Conservation (phyloP, 1,139 yeast genomes). For the Yamadazyma diospyri region DNA sequence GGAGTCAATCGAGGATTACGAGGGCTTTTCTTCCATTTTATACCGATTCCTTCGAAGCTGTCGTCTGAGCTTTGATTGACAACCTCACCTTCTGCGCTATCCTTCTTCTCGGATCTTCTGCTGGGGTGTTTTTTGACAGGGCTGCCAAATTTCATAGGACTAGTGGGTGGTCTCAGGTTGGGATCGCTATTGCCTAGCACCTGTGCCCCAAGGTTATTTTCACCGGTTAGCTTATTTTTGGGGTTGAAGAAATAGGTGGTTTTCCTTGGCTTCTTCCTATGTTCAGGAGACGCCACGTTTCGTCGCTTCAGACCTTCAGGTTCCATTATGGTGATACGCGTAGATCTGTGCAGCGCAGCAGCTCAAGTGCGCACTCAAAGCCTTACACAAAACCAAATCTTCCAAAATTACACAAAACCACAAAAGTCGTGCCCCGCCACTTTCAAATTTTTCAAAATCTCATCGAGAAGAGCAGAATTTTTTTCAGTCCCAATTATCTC, state of each 20-base stretch:
- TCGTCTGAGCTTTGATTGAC: slow-evolving; percentile 40
- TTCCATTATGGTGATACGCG: slow-evolving; percentile 2
- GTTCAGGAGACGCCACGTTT: slow-evolving; percentile 1
- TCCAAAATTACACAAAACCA: no score
- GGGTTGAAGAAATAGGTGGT: slow-evolving; percentile 40
- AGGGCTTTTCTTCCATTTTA: slow-evolving; percentile 41
- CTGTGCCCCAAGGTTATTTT: neutral
- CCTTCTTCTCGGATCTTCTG: neutral
- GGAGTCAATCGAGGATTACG: slow-evolving; percentile 9
- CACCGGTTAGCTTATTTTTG: slow-evolving; percentile 21
- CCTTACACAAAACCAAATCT: no score
- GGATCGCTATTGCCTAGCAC: neutral
- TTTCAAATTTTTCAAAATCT: slow-evolving; percentile 18
- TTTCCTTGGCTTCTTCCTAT: slow-evolving; percentile 10
- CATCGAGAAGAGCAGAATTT: slow-evolving; percentile 16
- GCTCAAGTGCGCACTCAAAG: neutral
- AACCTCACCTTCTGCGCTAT: slow-evolving; percentile 8
- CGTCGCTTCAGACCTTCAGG: slow-evolving; percentile 1
- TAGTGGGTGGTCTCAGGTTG: no score
- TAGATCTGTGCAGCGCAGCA: neutral
- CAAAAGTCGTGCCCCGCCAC: slow-evolving; percentile 2
- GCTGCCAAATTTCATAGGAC: neutral
- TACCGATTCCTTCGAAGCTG: slow-evolving; percentile 37
- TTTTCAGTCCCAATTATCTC: slow-evolving; percentile 14
- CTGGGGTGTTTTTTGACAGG: neutral